Evolutionary conservation across 108 stramenopile genomes (phyloP), one percentile per base, ranked within the genome.

Genomic region (Phaeodactylum tricornutum): DNA sequence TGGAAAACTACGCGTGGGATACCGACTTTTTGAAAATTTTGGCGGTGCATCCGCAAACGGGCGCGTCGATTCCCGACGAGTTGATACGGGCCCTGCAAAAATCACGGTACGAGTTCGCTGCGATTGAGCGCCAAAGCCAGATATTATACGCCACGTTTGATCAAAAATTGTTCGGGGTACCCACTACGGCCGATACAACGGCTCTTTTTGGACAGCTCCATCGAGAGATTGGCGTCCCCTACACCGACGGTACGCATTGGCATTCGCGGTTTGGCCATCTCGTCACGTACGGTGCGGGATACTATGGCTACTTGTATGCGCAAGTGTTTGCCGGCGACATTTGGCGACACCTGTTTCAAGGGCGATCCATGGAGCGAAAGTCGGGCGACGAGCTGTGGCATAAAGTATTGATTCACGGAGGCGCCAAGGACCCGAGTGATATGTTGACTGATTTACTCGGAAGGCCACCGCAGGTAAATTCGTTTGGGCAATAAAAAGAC

Each of bases 241-340:
- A 51, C 57, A 75, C 82, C 2, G 32, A 43, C 0, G 84, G 82
- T 3, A 80, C 91, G 15, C 91, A 93, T 56, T 88, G 84, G 84
- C 84, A 79, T 43, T 75, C 64, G 36, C 61, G 74, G 26, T 84
- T 93, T 26, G 86, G 87, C 0, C 91, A 93, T 65, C 62, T 93
- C 25, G 81, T 86, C 3, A 88, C 80, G 11, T 93, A 93, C 39
- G 91, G 91, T 12, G 81, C 81, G 0, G 82, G 81, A 1, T 93
- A 93, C 51, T 93, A 88, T 71, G 79, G 83, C 0, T 93, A 93
- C 50, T 53, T 86, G 45, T 93, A 84, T 46, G 56, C 86, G 0
- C 84, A 87, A 64, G 69, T 72, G 20, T 85, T 93, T 59, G 83
- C 91, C 1, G 74, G 61, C 23, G 79, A 84, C 28, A 81, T 93